A percentile compares a stretch with the other conserved stretches of the same genome.
phyloP scores from a whole-genome alignment of 139 green algal species.

The Helicosporidium sp. region DNA sequence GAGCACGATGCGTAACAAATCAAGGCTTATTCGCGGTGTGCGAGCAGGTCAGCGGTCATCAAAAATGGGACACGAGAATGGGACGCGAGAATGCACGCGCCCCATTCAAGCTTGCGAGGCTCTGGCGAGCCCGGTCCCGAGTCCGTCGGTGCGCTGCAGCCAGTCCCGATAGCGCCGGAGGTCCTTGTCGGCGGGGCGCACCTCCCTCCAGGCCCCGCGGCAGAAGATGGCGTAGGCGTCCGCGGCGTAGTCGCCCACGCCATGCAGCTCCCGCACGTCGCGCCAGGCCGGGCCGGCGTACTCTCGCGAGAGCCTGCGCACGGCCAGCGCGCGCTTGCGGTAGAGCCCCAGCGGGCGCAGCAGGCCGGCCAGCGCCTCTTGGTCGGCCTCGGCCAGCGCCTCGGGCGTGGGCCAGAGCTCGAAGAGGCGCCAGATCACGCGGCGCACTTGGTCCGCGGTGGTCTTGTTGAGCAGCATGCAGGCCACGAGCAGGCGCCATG shows the following conservation, averaged over 20 bases:
- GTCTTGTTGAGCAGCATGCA: constrained; percentile 88
- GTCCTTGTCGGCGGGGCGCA: constrained; percentile 33
- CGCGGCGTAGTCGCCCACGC: constrained; percentile 62
- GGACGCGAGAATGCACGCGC: too few species aligned
- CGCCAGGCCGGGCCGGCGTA: constrained; percentile 63
- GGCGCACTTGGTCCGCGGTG: constrained; percentile 37
- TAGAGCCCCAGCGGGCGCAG: constrained; percentile 65
- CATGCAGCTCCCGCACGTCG: constrained; percentile 53
- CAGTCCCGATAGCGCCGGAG: constrained; percentile 36
- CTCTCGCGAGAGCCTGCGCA: constrained; percentile 58
- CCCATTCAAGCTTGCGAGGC: too few species aligned
- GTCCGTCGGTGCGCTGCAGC: constrained; percentile 35
- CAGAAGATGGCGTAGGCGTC: constrained; percentile 87
- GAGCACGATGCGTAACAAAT: too few species aligned
- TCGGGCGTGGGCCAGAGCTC: constrained; percentile 41
- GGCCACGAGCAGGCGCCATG: constrained; percentile 75
- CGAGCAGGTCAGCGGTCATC: too few species aligned
- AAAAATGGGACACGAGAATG: too few species aligned
- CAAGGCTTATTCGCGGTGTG: too few species aligned
- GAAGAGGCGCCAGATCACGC: constrained; percentile 64
- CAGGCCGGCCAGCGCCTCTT: constrained; percentile 25
- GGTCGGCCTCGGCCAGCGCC: constrained; percentile 21
- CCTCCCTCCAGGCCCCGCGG: constrained; percentile 23
- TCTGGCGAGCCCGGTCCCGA: constrained; percentile 26
- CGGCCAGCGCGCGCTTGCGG: constrained; percentile 40